Evolutionary conservation across 2,329 filamentous ascomycete genomes (phyloP).

Genomic region (Ascochyta koolunga): DNA sequence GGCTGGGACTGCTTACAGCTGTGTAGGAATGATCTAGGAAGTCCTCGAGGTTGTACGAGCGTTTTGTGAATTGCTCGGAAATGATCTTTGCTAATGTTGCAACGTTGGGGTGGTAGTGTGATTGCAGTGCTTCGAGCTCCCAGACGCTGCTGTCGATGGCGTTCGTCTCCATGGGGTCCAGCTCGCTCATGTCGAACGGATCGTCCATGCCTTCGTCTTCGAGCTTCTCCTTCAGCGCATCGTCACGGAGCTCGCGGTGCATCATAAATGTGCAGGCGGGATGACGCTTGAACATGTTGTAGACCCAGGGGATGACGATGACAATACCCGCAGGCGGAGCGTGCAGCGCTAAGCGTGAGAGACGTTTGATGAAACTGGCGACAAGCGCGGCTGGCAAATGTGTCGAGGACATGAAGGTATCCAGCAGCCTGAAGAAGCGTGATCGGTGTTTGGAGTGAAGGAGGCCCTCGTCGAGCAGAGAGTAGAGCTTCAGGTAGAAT

Average conservation of each 20-base stretch:
- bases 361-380: slow-evolving; percentile 94
- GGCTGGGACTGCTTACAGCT: slow-evolving; percentile 63
- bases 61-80: slow-evolving; percentile 96
- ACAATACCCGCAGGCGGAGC: slow-evolving; percentile 91
- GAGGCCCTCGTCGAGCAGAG: slow-evolving; percentile 81
- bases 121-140: slow-evolving; percentile 90
- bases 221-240: slow-evolving; percentile 63
- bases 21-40: slow-evolving; percentile 94
- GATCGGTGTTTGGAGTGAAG: slow-evolving; percentile 94
- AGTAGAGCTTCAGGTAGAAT: slow-evolving; percentile 94
- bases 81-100: slow-evolving; percentile 93
- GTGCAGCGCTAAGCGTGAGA: slow-evolving; percentile 81
- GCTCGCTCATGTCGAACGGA: slow-evolving; percentile 76
- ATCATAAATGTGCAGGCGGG: slow-evolving; percentile 96
- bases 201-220: slow-evolving; percentile 71
- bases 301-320: slow-evolving; percentile 87
- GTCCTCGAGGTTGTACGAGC: slow-evolving; percentile 92
- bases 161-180: slow-evolving; percentile 81
- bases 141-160: slow-evolving; percentile 94
- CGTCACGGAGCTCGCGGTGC: slow-evolving; percentile 72
- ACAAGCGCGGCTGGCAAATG: slow-evolving; percentile 91
- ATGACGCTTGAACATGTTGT: slow-evolving; percentile 91
- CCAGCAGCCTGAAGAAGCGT: slow-evolving; percentile 88
- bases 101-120: slow-evolving; percentile 96
- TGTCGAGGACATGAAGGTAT: slow-evolving; percentile 87